These are phyloP conservation scores for Trichoderma semiorbis DNA, from an alignment of 2,329 filamentous ascomycete genomes.

Conservation along the genomic window DNA sequence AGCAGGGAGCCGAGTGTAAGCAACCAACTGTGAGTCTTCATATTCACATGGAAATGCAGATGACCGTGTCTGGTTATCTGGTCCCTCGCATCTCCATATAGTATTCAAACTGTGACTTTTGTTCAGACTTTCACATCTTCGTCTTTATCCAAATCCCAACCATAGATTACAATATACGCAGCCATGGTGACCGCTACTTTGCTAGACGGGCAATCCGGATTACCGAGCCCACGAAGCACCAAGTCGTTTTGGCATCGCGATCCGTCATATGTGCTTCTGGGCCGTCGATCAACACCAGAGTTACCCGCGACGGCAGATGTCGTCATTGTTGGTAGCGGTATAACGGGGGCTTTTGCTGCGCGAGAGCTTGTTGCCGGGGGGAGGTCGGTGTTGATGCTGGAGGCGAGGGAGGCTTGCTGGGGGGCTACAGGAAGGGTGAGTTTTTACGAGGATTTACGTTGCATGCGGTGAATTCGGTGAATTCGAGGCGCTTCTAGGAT, in stretches of 20 bases:
- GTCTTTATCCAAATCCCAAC: neutral
- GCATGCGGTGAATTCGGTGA: too few relatives aligned
- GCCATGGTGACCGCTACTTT: conserved; percentile 33
- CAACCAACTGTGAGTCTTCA: neutral
- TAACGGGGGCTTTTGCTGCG: conserved; percentile 71
- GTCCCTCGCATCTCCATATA: too few relatives aligned
- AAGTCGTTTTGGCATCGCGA: conserved; percentile 71
- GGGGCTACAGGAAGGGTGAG: conserved; percentile 77
- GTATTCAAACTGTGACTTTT: neutral
- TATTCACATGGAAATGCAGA: neutral
- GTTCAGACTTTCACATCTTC: neutral
- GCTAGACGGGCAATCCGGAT: conserved; percentile 42
- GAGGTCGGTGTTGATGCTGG: conserved; percentile 64
- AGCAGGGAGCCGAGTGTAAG: neutral
- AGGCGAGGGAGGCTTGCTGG: conserved; percentile 77
- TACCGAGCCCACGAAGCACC: conserved; percentile 60
- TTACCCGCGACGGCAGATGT: conserved; percentile 64
- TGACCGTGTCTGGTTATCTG: neutral
- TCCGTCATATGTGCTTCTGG: conserved; percentile 60
- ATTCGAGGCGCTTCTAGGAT: neutral
- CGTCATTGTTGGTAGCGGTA: conserved; percentile 70
- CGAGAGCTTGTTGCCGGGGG: conserved; percentile 54
- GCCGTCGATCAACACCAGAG: conserved; percentile 63
- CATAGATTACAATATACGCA: neutral
- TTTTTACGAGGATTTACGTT: conserved; percentile 19